These are phyloP conservation scores for Seminavis robusta DNA, from an alignment of 108 stramenopile genomes.

Conservation along the genomic window DNA sequence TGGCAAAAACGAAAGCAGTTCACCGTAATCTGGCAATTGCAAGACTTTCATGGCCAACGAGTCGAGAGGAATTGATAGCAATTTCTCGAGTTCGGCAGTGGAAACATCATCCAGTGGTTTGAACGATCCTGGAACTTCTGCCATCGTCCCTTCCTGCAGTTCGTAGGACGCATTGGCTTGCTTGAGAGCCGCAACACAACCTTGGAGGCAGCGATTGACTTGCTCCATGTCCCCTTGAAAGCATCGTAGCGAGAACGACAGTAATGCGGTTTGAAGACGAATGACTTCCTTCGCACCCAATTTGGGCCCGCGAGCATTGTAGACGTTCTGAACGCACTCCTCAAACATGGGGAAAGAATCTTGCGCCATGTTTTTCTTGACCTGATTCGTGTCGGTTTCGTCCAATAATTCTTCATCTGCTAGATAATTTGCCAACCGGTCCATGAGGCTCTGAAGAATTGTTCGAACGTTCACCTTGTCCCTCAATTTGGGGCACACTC, in stretches of 20 bases:
- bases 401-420: conserved; percentile 74
- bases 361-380: conserved; percentile 57
- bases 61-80: conserved; percentile 87
- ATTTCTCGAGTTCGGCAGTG: conserved; percentile 80
- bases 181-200: conserved; percentile 63
- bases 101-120: conserved; percentile 71
- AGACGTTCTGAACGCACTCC: conserved; percentile 83
- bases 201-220: conserved; percentile 74
- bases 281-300: conserved; percentile 84
- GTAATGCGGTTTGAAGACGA: conserved; percentile 86
- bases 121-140: conserved; percentile 25
- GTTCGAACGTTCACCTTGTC: conserved; percentile 96
- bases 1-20: conserved; percentile 85
- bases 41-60: conserved; percentile 77
- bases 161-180: conserved; percentile 59
- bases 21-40: conserved; percentile 75
- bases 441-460: conserved; percentile 92
- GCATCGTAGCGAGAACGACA: conserved; percentile 90
- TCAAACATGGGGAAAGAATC: conserved; percentile 92
- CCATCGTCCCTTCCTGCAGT: conserved; percentile 6
- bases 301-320: conserved; percentile 81
- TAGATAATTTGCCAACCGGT: conserved; percentile 82
- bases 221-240: conserved; percentile 90
- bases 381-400: conserved; percentile 78
- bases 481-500: conserved; percentile 80